Base-by-base conservation (phyloP, 495 filamentous ascomycete genomes). In the Xylaria cubensis region DNA sequence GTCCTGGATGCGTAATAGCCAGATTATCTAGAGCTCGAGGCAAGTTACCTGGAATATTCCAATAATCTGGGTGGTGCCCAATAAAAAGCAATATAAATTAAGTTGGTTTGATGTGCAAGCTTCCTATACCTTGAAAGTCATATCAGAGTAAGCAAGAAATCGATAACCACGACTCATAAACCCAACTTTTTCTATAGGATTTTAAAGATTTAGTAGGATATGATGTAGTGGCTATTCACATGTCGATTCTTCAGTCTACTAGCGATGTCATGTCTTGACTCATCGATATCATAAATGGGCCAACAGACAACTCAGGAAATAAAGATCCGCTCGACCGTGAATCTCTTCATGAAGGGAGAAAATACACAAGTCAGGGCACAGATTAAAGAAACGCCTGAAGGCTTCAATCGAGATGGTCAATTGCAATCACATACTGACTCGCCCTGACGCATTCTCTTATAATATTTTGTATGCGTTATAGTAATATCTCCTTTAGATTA, bases 211-310 rank as follows among this genome's bases (percentile, higher is more conserved):
- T 29, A 19, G 42, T 36, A 19, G 29, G 36, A 65, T n/a, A 50
- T 50, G 64, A 53, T 41, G 29, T 53, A 48, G 29, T 66, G 12
- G 2, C 5, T 66, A 51, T 51, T 6, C 64, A 51, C 64, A 41
- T 53, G 9, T 19, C 34, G 53, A 21, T 13, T 15, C 0, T 2
- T 41, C n/a, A 2, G 15, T 13, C 5, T 42, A 67, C 17, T 32
- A 10, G 19, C 4, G 8, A 21, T 42, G 17, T 41, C 32, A 41
- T 10, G 21, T 2, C n/a, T 41, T 29, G 15, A 67, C 46, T 53
- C 29, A 7, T 34, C 46, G 5, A 26, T 15, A 41, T 13, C 15
- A 53, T 12, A 50, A 13, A 8, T n/a, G 12, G 8, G 9, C 5
- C 4, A 9, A 32, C 32, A 3, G 8, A 50, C 36, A 51, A 24